These are phyloP conservation scores for Lichtheimia ramosa DNA, from an alignment of 371 early-diverging fungal species.

Conservation along the genomic window DNA sequence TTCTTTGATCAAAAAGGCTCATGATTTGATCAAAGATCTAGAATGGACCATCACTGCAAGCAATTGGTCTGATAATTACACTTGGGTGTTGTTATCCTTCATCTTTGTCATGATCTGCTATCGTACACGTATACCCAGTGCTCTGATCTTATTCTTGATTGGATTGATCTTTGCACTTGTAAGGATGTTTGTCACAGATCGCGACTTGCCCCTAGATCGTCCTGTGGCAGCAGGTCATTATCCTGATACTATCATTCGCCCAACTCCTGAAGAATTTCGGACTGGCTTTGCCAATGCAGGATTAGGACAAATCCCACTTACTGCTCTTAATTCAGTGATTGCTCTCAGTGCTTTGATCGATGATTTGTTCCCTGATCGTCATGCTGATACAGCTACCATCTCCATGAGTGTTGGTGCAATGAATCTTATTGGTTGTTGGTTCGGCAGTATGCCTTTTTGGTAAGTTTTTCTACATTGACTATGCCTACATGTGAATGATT, in stretches of 20 bases:
- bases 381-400: slow-evolving; percentile 59
- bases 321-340: slow-evolving; percentile 84
- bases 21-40: slow-evolving; percentile 45
- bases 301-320: slow-evolving; percentile 88
- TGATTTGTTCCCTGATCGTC: slow-evolving; percentile 78
- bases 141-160: slow-evolving; percentile 73
- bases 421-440: slow-evolving; percentile 86
- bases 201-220: slow-evolving; percentile 16
- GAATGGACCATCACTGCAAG: slow-evolving; percentile 29
- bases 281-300: slow-evolving; percentile 78
- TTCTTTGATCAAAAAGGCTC: slow-evolving; percentile 73
- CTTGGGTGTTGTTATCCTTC: slow-evolving; percentile 70
- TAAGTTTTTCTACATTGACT: slow-evolving; percentile 12
- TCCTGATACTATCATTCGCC: slow-evolving; percentile 55
- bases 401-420: slow-evolving; percentile 77
- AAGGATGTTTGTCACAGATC: slow-evolving; percentile 38
- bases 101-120: slow-evolving; percentile 71
- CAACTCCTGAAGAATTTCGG: slow-evolving; percentile 66
- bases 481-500: background rate
- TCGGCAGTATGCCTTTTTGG: slow-evolving; percentile 87
- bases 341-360: slow-evolving; percentile 78
- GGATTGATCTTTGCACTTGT: slow-evolving; percentile 73
- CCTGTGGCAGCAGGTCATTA: slow-evolving; percentile 63
- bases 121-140: slow-evolving; percentile 68
- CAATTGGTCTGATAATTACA: slow-evolving; percentile 78